A percentile compares a stretch with the other conserved stretches of the same genome.
Conservation (phyloP, 305 asterid species). For the Fraxinus ornus region DNA sequence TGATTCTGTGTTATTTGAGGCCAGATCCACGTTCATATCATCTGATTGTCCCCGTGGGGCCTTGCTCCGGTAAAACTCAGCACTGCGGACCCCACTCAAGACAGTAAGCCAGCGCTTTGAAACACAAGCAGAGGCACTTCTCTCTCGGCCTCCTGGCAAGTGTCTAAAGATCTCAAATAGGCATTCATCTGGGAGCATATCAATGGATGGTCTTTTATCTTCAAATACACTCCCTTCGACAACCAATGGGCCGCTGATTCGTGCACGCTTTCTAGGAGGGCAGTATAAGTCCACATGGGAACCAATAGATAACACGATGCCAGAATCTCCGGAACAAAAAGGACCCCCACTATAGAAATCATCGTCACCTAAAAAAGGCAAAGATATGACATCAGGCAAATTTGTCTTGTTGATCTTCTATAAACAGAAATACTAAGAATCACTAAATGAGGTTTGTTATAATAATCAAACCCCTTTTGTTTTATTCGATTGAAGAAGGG, state of each 20-base stretch:
- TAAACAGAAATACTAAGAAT: conserved; percentile 11
- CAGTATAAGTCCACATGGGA: conserved; percentile 61
- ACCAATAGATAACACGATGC: conserved; percentile 54
- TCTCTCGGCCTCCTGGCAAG: conserved; percentile 62
- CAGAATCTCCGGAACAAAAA: conserved; percentile 52
- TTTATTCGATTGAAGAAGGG: neutral
- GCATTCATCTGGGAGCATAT: conserved; percentile 81
- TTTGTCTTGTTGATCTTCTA: neutral
- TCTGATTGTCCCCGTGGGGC: conserved; percentile 22
- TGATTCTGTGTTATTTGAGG: conserved; percentile 26
- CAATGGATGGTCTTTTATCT: conserved; percentile 58
- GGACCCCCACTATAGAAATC: conserved; percentile 52
- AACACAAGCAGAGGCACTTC: conserved; percentile 71
- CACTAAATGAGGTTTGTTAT: neutral
- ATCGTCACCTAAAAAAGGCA: conserved; percentile 63
- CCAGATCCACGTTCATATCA: conserved; percentile 12
- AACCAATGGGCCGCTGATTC: conserved; percentile 53
- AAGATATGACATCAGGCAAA: conserved; percentile 25
- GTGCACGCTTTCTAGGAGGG: conserved; percentile 67
- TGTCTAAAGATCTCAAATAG: conserved; percentile 75
- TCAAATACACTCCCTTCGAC: conserved; percentile 27
- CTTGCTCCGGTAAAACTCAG: conserved; percentile 53
- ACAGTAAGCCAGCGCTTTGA: conserved; percentile 82
- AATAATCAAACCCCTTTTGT: neutral
- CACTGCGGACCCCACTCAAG: conserved; percentile 52